These are phyloP conservation scores for Fragosphaeria purpurea DNA, from an alignment of 2,329 filamentous ascomycete species.

Conservation along the genomic window DNA sequence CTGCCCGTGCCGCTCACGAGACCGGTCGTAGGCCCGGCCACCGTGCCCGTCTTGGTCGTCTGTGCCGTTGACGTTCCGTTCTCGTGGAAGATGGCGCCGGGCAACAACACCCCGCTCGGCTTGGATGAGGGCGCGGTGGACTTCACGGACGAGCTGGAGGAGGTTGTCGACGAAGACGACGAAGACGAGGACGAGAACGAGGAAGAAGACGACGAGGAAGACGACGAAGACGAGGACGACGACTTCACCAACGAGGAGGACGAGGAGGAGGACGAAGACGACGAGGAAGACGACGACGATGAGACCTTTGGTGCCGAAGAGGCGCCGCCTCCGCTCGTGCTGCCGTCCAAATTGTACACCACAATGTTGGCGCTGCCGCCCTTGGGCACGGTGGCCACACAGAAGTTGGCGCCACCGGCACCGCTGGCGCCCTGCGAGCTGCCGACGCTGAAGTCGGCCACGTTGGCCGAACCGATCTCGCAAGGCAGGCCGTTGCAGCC, in stretches of 20 bases:
- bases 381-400: conserved; percentile 63
- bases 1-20: conserved; percentile 11
- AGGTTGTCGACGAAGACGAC: conserved; percentile 16
- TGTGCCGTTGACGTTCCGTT: conserved; percentile 22
- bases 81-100: conserved; percentile 45
- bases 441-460: conserved; percentile 46
- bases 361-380: conserved; percentile 59
- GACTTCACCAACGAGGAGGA: background rate
- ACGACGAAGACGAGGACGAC: conserved; percentile 8
- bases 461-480: conserved; percentile 52
- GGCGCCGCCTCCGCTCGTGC: conserved; percentile 13
- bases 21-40: background rate
- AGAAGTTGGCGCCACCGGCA: conserved; percentile 61
- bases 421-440: conserved; percentile 46
- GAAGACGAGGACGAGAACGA: conserved; percentile 19
- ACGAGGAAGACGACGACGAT: conserved; percentile 19
- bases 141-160: conserved; percentile 13
- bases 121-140: conserved; percentile 1
- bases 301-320: conserved; percentile 12
- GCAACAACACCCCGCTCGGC: conserved; percentile 16
- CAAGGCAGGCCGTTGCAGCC: conserved; percentile 67
- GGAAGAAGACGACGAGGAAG: conserved; percentile 11
- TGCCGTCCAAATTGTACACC: conserved; percentile 40
- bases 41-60: background rate
- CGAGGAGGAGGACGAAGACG: conserved; percentile 12